phyloP scores from a whole-genome alignment of 331 rosid genomes.

The Spiraea crenata region DNA sequence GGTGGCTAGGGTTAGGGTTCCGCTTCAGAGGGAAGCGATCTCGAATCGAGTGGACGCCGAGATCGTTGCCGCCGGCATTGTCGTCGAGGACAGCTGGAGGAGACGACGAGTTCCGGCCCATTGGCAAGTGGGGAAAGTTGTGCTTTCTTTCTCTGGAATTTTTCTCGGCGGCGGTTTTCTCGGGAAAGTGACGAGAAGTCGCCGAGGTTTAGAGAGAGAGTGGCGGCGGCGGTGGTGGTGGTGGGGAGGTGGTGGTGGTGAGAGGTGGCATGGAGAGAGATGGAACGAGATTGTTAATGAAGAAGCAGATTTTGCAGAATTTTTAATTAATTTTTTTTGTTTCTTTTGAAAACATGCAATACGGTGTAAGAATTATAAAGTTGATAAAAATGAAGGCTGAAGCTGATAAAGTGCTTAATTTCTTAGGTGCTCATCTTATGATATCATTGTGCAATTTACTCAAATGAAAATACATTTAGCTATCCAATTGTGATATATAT shows the following conservation, averaged over 20 bases:
- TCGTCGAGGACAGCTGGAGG: constrained; percentile 56
- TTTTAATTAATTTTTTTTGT: background rate
- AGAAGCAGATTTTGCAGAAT: background rate
- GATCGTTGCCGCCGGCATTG: constrained; percentile 37
- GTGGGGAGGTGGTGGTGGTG: constrained; percentile 1
- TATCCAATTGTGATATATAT: no score
- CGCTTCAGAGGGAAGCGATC: constrained; percentile 70
- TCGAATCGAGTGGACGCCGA: constrained; percentile 62
- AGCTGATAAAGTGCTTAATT: no score
- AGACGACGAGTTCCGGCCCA: constrained; percentile 55
- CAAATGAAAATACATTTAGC: no score
- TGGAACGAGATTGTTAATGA: background rate
- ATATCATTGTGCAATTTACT: no score
- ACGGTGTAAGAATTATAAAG: no score
- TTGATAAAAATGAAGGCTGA: no score
- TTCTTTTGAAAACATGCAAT: no score
- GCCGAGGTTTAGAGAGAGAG: constrained; percentile 3
- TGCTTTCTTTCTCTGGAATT: no score
- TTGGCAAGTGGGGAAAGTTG: background rate
- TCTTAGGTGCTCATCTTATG: no score
- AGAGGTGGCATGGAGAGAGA: background rate
- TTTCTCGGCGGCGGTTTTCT: constrained; percentile 18
- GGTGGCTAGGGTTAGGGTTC: constrained; percentile 61
- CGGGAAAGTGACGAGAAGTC: constrained; percentile 36
- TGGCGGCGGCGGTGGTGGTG: constrained; percentile 3